A percentile compares a stretch with the other conserved stretches of the same genome.
Evolutionary conservation across 2,329 filamentous ascomycete genomes (phyloP).

Genomic region (Rhytidhysteron rufulum): DNA sequence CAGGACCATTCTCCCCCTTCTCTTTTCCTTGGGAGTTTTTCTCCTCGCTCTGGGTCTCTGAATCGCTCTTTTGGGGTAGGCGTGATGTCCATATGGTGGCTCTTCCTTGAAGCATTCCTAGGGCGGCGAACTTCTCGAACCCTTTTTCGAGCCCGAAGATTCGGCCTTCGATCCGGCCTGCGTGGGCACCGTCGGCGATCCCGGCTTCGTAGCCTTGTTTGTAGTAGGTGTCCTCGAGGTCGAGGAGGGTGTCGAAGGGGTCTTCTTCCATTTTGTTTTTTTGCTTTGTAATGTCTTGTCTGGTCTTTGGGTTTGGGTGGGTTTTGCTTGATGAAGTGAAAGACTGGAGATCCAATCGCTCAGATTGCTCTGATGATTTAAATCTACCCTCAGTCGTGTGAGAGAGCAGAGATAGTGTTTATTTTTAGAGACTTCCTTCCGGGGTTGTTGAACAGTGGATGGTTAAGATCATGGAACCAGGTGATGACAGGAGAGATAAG

Average conservation of each 20-base stretch:
- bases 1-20: too few species aligned
- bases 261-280: slow-evolving; percentile 33
- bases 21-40: not conserved
- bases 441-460: too few species aligned
- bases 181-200: slow-evolving; percentile 66
- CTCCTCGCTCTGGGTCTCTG: not conserved
- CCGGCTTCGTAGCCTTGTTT: slow-evolving; percentile 76
- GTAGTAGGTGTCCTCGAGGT: slow-evolving; percentile 70
- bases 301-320: too few species aligned
- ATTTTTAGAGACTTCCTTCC: too few species aligned
- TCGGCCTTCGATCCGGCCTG: slow-evolving; percentile 82
- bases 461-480: too few species aligned
- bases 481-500: too few species aligned
- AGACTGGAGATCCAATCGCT: too few species aligned
- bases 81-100: slow-evolving; percentile 81
- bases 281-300: too few species aligned
- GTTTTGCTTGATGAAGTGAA: too few species aligned
- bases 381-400: too few species aligned
- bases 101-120: slow-evolving; percentile 74
- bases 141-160: slow-evolving; percentile 88
- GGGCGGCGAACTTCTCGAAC: slow-evolving; percentile 84
- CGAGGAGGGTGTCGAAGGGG: slow-evolving; percentile 55
- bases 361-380: too few species aligned
- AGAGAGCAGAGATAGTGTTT: too few species aligned
- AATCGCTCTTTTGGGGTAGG: slow-evolving; percentile 36